Conservation (phyloP, 371 early-diverging fungal genomes). For the Haplosporangium sp. region DNA sequence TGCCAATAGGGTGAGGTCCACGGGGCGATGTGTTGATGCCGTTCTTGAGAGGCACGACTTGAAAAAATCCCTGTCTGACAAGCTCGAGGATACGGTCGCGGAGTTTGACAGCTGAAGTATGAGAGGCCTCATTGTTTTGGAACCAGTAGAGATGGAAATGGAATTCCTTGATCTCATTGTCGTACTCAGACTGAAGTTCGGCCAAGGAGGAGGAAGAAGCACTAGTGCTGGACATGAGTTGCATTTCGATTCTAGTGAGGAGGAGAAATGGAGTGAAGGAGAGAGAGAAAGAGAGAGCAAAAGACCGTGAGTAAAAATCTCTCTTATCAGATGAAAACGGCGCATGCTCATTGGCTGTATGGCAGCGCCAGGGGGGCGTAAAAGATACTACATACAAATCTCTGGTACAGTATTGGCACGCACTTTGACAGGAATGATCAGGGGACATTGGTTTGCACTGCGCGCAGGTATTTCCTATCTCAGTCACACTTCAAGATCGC, state of each 20-base stretch:
- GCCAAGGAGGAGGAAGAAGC: slow-evolving; percentile 10
- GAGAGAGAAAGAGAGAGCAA: background rate
- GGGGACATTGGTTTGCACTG: no score
- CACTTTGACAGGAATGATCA: no score
- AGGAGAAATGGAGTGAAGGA: background rate
- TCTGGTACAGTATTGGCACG: no score
- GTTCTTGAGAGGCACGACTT: slow-evolving; percentile 58
- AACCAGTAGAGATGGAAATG: slow-evolving; percentile 73
- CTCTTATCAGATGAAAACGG: background rate
- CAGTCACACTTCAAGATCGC: no score
- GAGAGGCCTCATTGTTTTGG: slow-evolving; percentile 54
- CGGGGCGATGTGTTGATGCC: slow-evolving; percentile 58
- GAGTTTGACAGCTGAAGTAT: slow-evolving; percentile 55
- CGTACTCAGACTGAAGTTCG: slow-evolving; percentile 47
- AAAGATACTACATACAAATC: no score
- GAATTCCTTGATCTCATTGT: slow-evolving; percentile 67
- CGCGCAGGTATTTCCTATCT: no score
- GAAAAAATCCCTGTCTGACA: slow-evolving; percentile 59
- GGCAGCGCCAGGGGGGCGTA: no score
- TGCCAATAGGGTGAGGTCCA: slow-evolving; percentile 57
- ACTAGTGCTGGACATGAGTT: slow-evolving; percentile 25
- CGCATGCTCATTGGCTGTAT: no score
- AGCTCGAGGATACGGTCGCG: slow-evolving; percentile 57
- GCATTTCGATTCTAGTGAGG: slow-evolving; percentile 13
- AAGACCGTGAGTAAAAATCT: background rate